Conservation (phyloP, 2,329 filamentous ascomycete genomes). For the Colletotrichum navitas region DNA sequence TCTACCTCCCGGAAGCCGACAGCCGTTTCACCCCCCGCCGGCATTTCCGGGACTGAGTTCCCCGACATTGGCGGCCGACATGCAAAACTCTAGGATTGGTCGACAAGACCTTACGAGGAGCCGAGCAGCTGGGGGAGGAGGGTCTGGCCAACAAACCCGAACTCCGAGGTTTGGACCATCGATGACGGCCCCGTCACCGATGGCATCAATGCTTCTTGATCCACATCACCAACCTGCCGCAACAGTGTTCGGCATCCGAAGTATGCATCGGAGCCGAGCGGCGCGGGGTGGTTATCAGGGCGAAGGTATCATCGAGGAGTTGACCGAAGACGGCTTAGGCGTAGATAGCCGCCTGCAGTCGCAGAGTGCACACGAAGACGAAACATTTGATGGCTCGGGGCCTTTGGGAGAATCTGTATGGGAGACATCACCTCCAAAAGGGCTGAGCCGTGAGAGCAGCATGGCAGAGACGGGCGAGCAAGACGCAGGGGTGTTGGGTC, state of each 20-base stretch:
- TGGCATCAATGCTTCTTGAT: conserved; percentile 80
- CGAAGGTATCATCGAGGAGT: conserved; percentile 69
- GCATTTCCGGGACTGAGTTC: conserved; percentile 79
- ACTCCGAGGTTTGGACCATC: conserved; percentile 60
- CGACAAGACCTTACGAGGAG: conserved; percentile 60
- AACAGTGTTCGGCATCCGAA: conserved; percentile 59
- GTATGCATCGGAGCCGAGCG: conserved; percentile 60
- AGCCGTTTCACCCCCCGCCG: conserved; percentile 80
- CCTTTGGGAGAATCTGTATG: conserved; percentile 70
- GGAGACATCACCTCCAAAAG: conserved; percentile 68
- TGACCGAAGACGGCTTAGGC: conserved; percentile 60
- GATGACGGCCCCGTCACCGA: conserved; percentile 70
- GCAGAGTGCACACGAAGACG: conserved; percentile 70
- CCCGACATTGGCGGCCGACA: conserved; percentile 68
- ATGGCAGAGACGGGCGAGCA: conserved; percentile 58
- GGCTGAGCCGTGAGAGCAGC: conserved; percentile 66
- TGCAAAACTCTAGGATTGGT: conserved; percentile 64
- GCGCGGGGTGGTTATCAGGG: conserved; percentile 60
- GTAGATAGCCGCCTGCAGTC: conserved; percentile 57
- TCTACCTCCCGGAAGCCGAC: conserved; percentile 65
- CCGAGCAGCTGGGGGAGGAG: conserved; percentile 52
- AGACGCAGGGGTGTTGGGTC: conserved; percentile 67
- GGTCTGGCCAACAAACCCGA: conserved; percentile 51
- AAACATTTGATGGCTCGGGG: conserved; percentile 64
- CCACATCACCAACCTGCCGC: conserved; percentile 78